Evolutionary conservation across 306 rosid genomes (phyloP), one percentile per base, ranked within the genome.

Genomic region (Echinosophora koreensis): DNA sequence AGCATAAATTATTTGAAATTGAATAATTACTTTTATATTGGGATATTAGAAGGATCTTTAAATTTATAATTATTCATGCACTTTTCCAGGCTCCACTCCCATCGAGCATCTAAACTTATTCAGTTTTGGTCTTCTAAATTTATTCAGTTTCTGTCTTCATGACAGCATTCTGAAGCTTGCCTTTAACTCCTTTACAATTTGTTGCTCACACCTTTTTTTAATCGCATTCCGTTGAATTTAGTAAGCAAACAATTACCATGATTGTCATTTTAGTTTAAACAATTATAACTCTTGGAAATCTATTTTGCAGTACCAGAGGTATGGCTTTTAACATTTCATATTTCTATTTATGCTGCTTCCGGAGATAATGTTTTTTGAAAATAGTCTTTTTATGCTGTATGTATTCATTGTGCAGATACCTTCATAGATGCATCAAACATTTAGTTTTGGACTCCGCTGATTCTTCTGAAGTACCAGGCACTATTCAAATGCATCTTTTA

Each of bases 371-470:
- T 47, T 46, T 84, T 79, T 69, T 74, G 78, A 86, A 84, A 73
- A 70, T 55, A 56, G 83, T 77, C 74, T 74, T 83, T 89, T 89
- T 86, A 88, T 73, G 87, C 80, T 76, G 35, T 71, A 82, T 84
- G 71, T 89, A 87, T 87, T 87, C 87, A 65, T 75, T 87, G 87
- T 90, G 94, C 94, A 90, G 94, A 90, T 90, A 78, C 84, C 83
- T 85, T 76, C 86, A 85, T 89, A 87, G 89, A 87, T 89, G 89
- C 90, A 85, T 89, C 94, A 87, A 85, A 79, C 88, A 65, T 87
- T 87, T 90, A 62, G 83, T 87, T 90, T 90, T 90, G 91, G 94
- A 90, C 91, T 85, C 87, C 60, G 94, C 86, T 84, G 94, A 90
- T 90, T 82, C 94, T 87, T 87, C 94, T 87, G 94, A 90, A 84